Base-by-base conservation (phyloP, 768 basidiomycete genomes). In the Galerina marginata region DNA sequence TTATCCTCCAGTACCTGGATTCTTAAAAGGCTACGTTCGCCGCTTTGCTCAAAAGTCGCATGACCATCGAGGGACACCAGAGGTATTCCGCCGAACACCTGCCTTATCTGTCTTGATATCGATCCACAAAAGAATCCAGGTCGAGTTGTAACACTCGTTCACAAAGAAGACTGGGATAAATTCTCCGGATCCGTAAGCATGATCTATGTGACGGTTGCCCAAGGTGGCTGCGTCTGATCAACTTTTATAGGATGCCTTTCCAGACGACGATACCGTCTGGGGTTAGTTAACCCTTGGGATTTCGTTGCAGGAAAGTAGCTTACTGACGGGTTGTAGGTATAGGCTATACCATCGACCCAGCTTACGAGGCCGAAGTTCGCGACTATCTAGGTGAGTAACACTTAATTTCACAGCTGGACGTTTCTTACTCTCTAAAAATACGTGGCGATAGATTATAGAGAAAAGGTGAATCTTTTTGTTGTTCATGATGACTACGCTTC, bases 41-140 rank as follows among this genome's bases (percentile, higher is more conserved):
- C 80, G 95, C 26, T 97, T 97, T 67, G 93, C 95, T 0, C 94
- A 96, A 74, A 85, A 86, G 69, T 96, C 93, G 57, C 92, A 94
- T 71, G 95, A 98, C 69, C 95, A 98, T 74, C 83, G 95, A 10
- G 95, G 95, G 16, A 96, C 94, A 0, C 91, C 88, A 2, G 89
- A 94, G 78, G 90, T 91, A 40, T 54, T 74, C 57, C 20, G 2
- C 38, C 9, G 2, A 36, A 33, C 6, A 9, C 6, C 47, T 56
- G 44, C 12, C 46, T 51, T 25, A 2, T 4, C 12, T 46, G 12
- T 51, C 20, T 16, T 33, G 10, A 6, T 4, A 15, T 20, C 47
- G 16, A 26, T 12, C 16, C n/a, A 7, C 46, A 14, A 7, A 63
- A 93, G 92, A 85, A 79, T 52, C 95, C 95, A 2, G 95, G 95